Evolutionary conservation across 352 stramenopile genomes (phyloP), one percentile per base, ranked within the genome.

Genomic region (Phytopythium montanum): DNA sequence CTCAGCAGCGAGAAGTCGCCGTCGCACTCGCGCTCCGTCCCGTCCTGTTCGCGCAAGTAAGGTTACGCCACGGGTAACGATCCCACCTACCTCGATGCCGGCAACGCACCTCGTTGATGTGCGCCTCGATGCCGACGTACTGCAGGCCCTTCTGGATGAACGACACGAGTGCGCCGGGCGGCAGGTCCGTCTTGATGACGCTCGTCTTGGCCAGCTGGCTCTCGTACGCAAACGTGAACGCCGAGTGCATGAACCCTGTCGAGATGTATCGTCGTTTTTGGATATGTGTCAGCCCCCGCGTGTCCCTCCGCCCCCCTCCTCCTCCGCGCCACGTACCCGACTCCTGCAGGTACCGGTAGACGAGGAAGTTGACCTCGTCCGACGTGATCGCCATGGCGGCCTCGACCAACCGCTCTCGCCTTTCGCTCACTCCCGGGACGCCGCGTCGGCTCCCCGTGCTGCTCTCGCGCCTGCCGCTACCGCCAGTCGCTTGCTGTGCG

Each of bases 201-300:
- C 79, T 95, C 23, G 94, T 96, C 74, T 98, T 96, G 42, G 88
- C 89, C 38, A 99, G 68, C 60, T 99, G 92, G 44, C 91, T 98
- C 74, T 99, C 97, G 65, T 99, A 98, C 21, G 92, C 94, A 66
- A 99, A 99, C n/a, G 96, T 98, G 72, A 99, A 99, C 46, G 96
- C 91, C 26, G 95, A 97, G 79, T 99, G 97, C 61, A 98, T 83
- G 69, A 98, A 99, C 16, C 96, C 95, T 85, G 59, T 2, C 26
- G n/a, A n/a, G n/a, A n/a, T n/a, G n/a, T n/a, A n/a, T n/a, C n/a
- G n/a, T n/a, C n/a, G n/a, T n/a, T n/a, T n/a, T n/a, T n/a, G n/a
- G n/a, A n/a, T n/a, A n/a, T n/a, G n/a, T n/a, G 8, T 28, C n/a
- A 12, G 26, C 56, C 19, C 31, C 23, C 16, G 12, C n/a, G 10